Conservation (phyloP, 1,139 yeast genomes). For the Diutina neorugosa region DNA sequence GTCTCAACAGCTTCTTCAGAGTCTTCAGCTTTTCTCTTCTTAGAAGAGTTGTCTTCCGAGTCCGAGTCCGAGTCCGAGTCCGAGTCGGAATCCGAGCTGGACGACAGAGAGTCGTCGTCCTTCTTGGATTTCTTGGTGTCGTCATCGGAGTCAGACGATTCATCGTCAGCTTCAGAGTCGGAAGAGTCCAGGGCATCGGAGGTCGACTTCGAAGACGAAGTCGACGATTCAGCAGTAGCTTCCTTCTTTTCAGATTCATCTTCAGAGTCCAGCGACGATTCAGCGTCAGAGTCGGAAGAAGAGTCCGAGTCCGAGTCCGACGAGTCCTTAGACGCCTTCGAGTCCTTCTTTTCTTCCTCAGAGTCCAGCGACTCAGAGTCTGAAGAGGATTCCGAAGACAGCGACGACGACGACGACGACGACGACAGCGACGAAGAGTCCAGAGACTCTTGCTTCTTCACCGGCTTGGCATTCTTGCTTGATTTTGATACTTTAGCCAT, state of each 20-base stretch:
- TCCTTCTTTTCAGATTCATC: conserved; percentile 5
- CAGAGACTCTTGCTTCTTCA: conserved; percentile 2
- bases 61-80: conserved; percentile 11
- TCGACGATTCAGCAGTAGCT: conserved; percentile 12
- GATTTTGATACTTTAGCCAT: conserved; percentile 12
- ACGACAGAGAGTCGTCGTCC: not conserved
- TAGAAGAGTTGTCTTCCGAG: conserved; percentile 9
- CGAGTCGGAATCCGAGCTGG: conserved; percentile 8
- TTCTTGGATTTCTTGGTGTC: conserved; percentile 4
- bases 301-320: conserved; percentile 6
- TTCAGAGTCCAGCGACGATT: conserved; percentile 7
- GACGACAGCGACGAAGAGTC: conserved; percentile 7
- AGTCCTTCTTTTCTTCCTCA: not conserved
- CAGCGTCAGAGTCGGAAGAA: conserved; percentile 13
- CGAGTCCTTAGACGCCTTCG: conserved; percentile 1
- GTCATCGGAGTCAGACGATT: conserved; percentile 4
- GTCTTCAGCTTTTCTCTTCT: conserved; percentile 16
- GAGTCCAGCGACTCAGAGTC: conserved; percentile 7
- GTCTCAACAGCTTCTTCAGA: conserved; percentile 1
- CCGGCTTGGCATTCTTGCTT: conserved; percentile 14
- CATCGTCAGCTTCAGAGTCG: conserved; percentile 3
- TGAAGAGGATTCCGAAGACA: not conserved
- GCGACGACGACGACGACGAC: conserved; percentile 8
- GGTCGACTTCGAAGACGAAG: conserved; percentile 6
- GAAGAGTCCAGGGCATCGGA: not conserved